Evolutionary conservation across 805 yeast genomes (phyloP).

Genomic region (Saturnispora besseyi): DNA sequence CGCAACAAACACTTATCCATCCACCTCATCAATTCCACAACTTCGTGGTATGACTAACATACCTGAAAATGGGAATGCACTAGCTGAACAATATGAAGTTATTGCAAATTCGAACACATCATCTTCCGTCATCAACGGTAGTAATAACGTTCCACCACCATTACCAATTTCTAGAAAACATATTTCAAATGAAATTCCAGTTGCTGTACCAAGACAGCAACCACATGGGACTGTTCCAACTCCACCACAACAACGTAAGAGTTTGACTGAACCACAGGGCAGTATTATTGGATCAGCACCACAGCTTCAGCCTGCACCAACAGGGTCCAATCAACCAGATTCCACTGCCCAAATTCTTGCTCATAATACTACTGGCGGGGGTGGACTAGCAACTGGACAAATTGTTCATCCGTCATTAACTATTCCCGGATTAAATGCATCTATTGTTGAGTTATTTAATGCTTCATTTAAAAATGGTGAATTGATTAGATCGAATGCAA

Average conservation of each 20-base stretch:
- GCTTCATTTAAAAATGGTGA: constrained; percentile 67
- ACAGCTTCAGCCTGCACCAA: constrained; percentile 15
- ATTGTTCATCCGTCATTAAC: constrained; percentile 44
- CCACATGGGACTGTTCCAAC: constrained; percentile 26
- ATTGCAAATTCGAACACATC: not conserved
- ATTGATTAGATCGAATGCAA: constrained; percentile 47
- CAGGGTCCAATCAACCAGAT: constrained; percentile 30
- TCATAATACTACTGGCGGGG: constrained; percentile 26
- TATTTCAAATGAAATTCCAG: constrained; percentile 9
- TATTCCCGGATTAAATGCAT: constrained; percentile 64
- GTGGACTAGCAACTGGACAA: constrained; percentile 27
- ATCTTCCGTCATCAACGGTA: not conserved
- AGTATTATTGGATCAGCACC: not conserved
- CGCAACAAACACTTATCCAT: constrained; percentile 3
- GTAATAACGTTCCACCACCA: constrained; percentile 22
- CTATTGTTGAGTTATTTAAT: constrained; percentile 77
- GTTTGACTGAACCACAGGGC: constrained; percentile 12
- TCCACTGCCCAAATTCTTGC: constrained; percentile 34
- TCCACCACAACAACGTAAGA: constrained; percentile 28
- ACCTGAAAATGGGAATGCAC: not conserved
- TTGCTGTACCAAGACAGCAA: constrained; percentile 11
- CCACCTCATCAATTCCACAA: constrained; percentile 3
- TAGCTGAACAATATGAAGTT: not conserved
- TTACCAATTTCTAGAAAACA: constrained; percentile 30
- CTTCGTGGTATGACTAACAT: constrained; percentile 5